A percentile compares a stretch with the other conserved stretches of the same genome.
These are phyloP conservation scores for Prunus mongolica DNA, from an alignment of 306 rosid genomes.

Conservation along the genomic window DNA sequence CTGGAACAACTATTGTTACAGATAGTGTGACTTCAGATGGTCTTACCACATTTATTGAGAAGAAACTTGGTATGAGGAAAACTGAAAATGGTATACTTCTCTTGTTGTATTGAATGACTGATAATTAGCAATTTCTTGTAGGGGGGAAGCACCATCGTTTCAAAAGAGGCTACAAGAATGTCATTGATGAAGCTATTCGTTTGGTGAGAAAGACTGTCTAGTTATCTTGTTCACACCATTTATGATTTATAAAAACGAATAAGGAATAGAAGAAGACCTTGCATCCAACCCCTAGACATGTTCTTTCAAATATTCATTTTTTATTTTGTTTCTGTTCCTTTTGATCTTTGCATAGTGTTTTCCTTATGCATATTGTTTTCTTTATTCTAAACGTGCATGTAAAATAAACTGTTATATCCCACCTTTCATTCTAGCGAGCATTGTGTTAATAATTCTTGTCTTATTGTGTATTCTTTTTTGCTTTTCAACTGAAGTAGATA, in stretches of 20 bases:
- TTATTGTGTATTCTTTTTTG: not conserved
- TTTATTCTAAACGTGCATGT: not conserved
- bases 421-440: not conserved
- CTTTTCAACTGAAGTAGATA: constrained; percentile 22
- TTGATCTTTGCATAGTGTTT: not conserved
- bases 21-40: constrained; percentile 99
- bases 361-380: not conserved
- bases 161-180: constrained; percentile 97
- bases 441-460: not conserved
- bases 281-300: not conserved
- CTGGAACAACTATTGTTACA: constrained; percentile 91
- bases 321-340: not conserved
- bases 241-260: constrained; percentile 5
- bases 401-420: not conserved
- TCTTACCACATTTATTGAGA: constrained; percentile 83
- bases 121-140: constrained; percentile 31
- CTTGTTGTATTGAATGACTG: not conserved
- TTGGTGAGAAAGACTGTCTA: constrained; percentile 49
- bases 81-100: constrained; percentile 9
- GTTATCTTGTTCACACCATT: constrained; percentile 10
- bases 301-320: not conserved
- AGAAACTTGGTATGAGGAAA: constrained; percentile 70
- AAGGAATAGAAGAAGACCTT: constrained; percentile 1
- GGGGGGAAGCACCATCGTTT: constrained; percentile 96
- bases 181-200: constrained; percentile 93